Evolutionary conservation across 495 filamentous ascomycete genomes (phyloP), one percentile per base, ranked within the genome.

Genomic region (Glonium stellatum): DNA sequence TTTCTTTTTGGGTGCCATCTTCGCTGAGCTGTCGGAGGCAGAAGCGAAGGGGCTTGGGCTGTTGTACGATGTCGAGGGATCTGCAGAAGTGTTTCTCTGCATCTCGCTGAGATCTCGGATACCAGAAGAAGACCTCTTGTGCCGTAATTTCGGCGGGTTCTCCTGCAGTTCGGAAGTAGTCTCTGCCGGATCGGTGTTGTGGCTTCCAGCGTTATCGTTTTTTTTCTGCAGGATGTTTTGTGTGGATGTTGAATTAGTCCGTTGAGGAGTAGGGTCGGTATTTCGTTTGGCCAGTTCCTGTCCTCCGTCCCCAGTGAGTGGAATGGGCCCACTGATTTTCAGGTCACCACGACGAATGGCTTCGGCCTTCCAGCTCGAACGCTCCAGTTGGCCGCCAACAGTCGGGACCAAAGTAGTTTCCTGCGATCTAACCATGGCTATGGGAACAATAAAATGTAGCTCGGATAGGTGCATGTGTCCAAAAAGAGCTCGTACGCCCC

Each of bases 311-410:
- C 61, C 61, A 5, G 65, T 64, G 36, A 64, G 63, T 1, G 70
- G 70, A 37, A 72, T 64, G n/a, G 70, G 70, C 1, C 62, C 61
- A 42, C 63, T 67, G 41, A 72, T 72, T 54, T 71, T 70, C 23
- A 72, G 42, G 15, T 67, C 62, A 0, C 70, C 70, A 10, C 69
- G 60, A 12, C 70, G 66, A 47, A 72, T 70, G n/a, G 70, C 70
- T 51, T 65, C 66, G 4, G 65, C 69, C 27, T 64, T 69, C 64
- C 58, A 68, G 49, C 53, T 61, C 10, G 58, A 58, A n/a, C 59
- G 65, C 54, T 58, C 57, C 41, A 62, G 49, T 18, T 11, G 55
- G 18, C 48, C 51, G 22, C 60, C 60, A 25, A 48, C 62, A 36
- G 62, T 61, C 58, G 66, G 48, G 57, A 52, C 46, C 50, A 60